A percentile compares a stretch with the other conserved stretches of the same genome.
Evolutionary conservation across 164 flowering plant species (phyloP).

Genomic region (Hamamelis virginiana): DNA sequence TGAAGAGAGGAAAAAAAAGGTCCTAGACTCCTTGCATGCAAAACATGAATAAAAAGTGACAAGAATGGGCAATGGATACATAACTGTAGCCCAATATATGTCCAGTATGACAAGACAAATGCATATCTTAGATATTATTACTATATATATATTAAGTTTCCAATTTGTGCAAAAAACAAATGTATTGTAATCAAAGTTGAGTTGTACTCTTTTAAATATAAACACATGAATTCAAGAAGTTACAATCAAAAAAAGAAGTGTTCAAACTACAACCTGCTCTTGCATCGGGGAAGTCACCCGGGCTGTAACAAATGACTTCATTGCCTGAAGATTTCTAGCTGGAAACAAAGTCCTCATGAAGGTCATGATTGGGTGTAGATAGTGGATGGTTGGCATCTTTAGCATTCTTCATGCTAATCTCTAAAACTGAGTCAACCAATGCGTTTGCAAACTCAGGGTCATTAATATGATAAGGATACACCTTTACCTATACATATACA

Average conservation of each 20-base stretch:
- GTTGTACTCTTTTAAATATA: too few species aligned
- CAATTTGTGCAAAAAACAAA: too few species aligned
- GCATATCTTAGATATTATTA: too few species aligned
- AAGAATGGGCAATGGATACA: too few species aligned
- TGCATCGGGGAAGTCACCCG: constrained; percentile 72
- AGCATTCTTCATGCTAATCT: constrained; percentile 38
- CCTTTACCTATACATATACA: constrained; percentile 51
- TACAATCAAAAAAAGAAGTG: background rate
- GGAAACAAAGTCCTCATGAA: constrained; percentile 21
- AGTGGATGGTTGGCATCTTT: constrained; percentile 19
- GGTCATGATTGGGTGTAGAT: constrained; percentile 27
- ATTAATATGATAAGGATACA: constrained; percentile 75
- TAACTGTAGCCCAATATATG: too few species aligned
- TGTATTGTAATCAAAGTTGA: too few species aligned
- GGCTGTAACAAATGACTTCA: constrained; percentile 36
- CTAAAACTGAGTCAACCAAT: constrained; percentile 72
- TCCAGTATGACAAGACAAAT: too few species aligned
- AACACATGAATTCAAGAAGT: background rate
- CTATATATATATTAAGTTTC: too few species aligned
- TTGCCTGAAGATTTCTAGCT: constrained; percentile 12
- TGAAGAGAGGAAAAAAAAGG: too few species aligned
- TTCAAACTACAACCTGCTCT: constrained; percentile 57
- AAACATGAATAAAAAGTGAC: too few species aligned
- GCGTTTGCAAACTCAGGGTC: constrained; percentile 77
- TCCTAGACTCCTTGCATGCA: too few species aligned